Base-by-base conservation (phyloP, 2,329 filamentous ascomycete species). In the Colletotrichum liriopes region DNA sequence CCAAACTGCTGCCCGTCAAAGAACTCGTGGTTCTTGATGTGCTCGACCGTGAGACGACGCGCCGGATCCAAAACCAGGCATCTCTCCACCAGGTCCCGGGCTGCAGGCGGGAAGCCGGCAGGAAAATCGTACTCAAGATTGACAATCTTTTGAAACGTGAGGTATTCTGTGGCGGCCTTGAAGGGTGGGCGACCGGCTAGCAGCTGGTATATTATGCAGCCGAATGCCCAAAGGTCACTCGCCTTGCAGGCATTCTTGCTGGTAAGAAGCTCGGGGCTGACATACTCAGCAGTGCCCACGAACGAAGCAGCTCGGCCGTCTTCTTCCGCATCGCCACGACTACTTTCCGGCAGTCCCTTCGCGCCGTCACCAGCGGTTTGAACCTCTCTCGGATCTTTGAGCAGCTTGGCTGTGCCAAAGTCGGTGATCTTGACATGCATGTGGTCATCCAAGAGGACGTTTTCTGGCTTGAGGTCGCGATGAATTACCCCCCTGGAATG, bases 401-500 rank as follows among this genome's bases (percentile, higher is more conserved):
- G 86, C 74, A 99, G 90, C 81, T 98, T 98, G n/a, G 96, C 96
- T 0, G 96, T 99, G 52, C 96, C 96, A 79, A 99, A 99, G 82
- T 99, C 96, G 9, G 96, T 99, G 75, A 99, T 98, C 81, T 99
- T 99, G 83, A 98, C 92, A 78, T 98, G 94, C 93, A 98, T 97
- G 78, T 97, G 93, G 75, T 95, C 93, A 81, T 99, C 96, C 47
- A 99, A 87, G 8, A 99, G 88, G 5, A 99, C 95, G 76, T 99
- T 99, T 81, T 99, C 96, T 0, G 96, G 96, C 79, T 99, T 99
- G 75, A 99, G 83, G 80, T 99, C 96, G 75, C 96, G 93, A 82
- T 99, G 96, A 73, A 99, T 98, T 32, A 99, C 95, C 29, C 96
- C 96, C 74, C 94, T 91, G 52, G 92, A 94, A 84, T 99, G 96